Conservation (phyloP, 352 stramenopile genomes). For the Globisporangium viniferum region DNA sequence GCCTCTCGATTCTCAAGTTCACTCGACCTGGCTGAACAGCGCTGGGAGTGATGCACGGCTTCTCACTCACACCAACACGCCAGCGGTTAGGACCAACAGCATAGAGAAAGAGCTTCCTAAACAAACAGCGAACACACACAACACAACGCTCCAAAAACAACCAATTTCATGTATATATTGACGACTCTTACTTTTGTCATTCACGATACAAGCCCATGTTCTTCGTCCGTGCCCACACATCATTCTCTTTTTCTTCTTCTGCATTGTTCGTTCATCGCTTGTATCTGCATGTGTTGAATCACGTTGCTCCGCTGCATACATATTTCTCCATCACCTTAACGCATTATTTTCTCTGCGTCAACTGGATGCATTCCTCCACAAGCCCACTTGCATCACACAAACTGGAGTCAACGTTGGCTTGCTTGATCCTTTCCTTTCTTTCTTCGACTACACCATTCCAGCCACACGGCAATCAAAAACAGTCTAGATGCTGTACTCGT, state of each 20-base stretch:
- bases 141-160: neutral
- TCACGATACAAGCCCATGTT: constrained; percentile 6
- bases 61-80: too few relatives aligned
- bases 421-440: too few relatives aligned
- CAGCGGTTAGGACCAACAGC: neutral
- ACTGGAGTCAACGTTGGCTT: neutral
- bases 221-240: constrained; percentile 4
- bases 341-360: neutral
- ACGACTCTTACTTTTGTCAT: constrained; percentile 7
- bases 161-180: constrained; percentile 17
- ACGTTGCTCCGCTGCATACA: neutral
- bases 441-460: neutral
- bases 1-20: constrained; percentile 77
- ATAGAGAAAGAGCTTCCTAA: neutral
- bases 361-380: neutral
- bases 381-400: neutral
- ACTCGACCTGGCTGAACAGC: neutral
- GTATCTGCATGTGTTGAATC: neutral
- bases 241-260: constrained; percentile 5
- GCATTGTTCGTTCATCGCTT: neutral
- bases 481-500: constrained; percentile 75
- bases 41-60: neutral
- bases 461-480: neutral
- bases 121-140: neutral
- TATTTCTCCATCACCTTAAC: neutral